Percentiles rank a stretch among this genome's conserved stretches.
These are phyloP conservation scores for Bertia moriformis DNA, from an alignment of 2,329 filamentous ascomycete species.

Conservation along the genomic window DNA sequence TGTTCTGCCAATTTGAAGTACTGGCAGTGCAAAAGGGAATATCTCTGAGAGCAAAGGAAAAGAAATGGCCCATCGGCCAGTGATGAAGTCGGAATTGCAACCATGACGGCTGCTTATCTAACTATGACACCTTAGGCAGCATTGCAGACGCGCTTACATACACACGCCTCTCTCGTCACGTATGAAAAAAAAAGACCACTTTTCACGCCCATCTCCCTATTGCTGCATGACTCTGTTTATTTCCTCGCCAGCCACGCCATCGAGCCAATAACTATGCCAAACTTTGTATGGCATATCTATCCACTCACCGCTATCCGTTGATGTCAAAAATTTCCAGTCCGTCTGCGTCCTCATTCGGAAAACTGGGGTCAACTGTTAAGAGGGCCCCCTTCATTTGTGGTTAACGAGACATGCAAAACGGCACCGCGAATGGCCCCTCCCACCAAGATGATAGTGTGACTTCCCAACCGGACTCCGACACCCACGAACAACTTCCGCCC, in stretches of 20 bases:
- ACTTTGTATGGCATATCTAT: conserved; percentile 17
- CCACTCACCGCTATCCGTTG: conserved; percentile 18
- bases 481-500: conserved; percentile 8
- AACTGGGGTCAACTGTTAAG: conserved; percentile 23
- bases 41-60: no score
- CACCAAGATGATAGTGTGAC: conserved; percentile 21
- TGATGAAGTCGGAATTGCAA: conserved; percentile 8
- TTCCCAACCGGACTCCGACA: conserved; percentile 10
- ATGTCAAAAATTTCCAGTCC: conserved; percentile 18
- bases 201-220: conserved; percentile 18
- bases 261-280: conserved; percentile 26
- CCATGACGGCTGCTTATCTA: no score
- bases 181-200: conserved; percentile 20
- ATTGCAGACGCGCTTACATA: conserved; percentile 13
- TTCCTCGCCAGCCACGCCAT: conserved; percentile 19
- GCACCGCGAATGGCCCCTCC: conserved; percentile 20
- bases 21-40: neutral
- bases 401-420: conserved; percentile 29
- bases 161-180: conserved; percentile 11
- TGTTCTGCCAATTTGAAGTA: neutral
- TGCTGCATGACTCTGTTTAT: conserved; percentile 14
- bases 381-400: conserved; percentile 22
- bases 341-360: conserved; percentile 22
- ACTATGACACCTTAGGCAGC: conserved; percentile 6
- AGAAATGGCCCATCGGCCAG: no score